A percentile compares a stretch with the other conserved stretches of the same genome.
These are phyloP conservation scores for Jackrogersella minutella DNA, from an alignment of 495 filamentous ascomycete species.

Conservation along the genomic window DNA sequence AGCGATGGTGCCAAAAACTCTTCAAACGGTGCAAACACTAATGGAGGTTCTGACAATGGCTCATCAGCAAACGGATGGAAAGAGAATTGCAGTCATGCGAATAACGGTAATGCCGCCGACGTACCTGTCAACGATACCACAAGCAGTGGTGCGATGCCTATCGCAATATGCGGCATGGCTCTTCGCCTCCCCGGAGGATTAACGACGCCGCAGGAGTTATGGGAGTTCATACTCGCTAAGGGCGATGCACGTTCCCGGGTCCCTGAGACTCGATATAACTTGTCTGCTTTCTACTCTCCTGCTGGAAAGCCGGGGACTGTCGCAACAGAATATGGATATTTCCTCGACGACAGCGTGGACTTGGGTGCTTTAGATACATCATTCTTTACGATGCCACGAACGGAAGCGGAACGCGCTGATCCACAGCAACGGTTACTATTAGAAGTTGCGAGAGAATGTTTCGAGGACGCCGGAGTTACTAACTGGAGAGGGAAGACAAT, in stretches of 20 bases:
- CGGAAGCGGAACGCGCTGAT: constrained; percentile 55
- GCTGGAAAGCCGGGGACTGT: constrained; percentile 16
- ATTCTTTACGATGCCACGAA: constrained; percentile 53
- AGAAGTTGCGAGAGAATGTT: constrained; percentile 56
- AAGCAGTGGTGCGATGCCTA: constrained; percentile 13
- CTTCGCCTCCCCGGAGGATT: constrained; percentile 50
- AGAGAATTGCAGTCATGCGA: constrained; percentile 14
- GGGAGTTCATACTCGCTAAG: constrained; percentile 46
- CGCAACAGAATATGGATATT: constrained; percentile 31
- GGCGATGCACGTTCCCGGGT: constrained; percentile 36
- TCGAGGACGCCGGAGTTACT: constrained; percentile 58
- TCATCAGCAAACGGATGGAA: not conserved
- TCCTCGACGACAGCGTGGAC: constrained; percentile 42
- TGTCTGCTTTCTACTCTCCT: constrained; percentile 42
- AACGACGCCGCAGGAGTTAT: constrained; percentile 39
- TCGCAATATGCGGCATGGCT: constrained; percentile 48
- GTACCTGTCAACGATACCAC: not conserved
- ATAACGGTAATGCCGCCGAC: not conserved
- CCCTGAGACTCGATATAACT: constrained; percentile 51
- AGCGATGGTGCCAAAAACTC: not conserved
- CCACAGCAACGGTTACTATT: constrained; percentile 62
- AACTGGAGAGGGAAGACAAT: constrained; percentile 53
- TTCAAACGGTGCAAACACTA: not conserved
- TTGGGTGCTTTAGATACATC: constrained; percentile 42
- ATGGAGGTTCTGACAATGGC: constrained; percentile 4